These are phyloP conservation scores for Clonostachys sp. DNA, from an alignment of 2,329 filamentous ascomycete species.

Conservation along the genomic window DNA sequence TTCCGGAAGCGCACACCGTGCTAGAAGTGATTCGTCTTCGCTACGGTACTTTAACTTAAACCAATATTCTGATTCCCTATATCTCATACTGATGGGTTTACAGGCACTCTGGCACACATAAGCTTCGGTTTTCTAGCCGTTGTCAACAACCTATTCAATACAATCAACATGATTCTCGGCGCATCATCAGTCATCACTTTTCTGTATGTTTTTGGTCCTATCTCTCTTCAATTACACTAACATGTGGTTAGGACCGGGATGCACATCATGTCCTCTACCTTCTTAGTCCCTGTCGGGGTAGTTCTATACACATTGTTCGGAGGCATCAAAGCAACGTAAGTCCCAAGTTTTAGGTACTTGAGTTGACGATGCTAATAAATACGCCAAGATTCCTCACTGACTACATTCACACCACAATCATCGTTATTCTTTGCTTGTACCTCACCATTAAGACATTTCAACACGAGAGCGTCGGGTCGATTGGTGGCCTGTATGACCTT, in stretches of 20 bases:
- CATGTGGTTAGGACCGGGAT: conserved; percentile 15
- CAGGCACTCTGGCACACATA: conserved; percentile 48
- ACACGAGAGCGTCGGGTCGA: conserved; percentile 67
- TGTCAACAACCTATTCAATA: conserved; percentile 78
- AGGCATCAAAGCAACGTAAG: background rate
- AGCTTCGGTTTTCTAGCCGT: conserved; percentile 75
- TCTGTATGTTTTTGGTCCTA: conserved; percentile 9
- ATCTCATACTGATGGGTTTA: too few relatives aligned
- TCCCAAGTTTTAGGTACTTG: too few relatives aligned
- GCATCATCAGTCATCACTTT: conserved; percentile 46
- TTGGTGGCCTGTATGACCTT: conserved; percentile 66
- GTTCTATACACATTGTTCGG: conserved; percentile 68
- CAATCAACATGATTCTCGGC: conserved; percentile 79
- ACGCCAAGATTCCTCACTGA: background rate
- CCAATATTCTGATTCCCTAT: too few relatives aligned
- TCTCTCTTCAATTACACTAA: too few relatives aligned
- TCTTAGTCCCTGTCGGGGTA: conserved; percentile 74
- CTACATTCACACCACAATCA: conserved; percentile 67
- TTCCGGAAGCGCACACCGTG: conserved; percentile 76
- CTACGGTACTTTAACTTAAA: conserved; percentile 47
- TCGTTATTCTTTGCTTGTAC: conserved; percentile 74
- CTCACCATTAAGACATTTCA: conserved; percentile 77
- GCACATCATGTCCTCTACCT: conserved; percentile 68
- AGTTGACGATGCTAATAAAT: too few relatives aligned
- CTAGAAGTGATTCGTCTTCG: conserved; percentile 73